Evolutionary conservation across 345 rosid genomes (phyloP), one percentile per base, ranked within the genome.

Genomic region (Euphorbia pulcherrima): DNA sequence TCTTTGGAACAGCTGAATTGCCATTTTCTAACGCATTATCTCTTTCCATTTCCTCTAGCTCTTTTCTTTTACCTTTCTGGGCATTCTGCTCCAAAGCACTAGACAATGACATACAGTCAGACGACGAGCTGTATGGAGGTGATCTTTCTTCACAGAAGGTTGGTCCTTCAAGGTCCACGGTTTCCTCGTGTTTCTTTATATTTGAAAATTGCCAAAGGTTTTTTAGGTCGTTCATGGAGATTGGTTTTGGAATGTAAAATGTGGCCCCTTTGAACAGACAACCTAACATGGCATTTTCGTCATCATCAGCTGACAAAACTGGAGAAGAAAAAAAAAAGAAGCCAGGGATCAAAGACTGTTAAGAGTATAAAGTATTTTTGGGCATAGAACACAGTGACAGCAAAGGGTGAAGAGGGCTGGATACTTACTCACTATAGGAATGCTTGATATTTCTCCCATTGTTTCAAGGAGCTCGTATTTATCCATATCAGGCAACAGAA

Each of bases 391-490:
- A 52, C 56, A 52, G 52, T 7, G 1, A 52, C 2, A 7, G 27
- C 24, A 12, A 26, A 27, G 24, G 18, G 30, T 26, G 72, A 59
- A 12, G 35, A 56, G 11, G 30, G 23, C 8, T 2, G n/a, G 47
- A 26, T 58, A 53, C 83, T 75, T 73, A 84, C 95, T 50, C 33
- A 86, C 65, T 72, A 86, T 67, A 0, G 92, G 83, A 58, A 83
- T 39, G 40, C 63, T 58, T 57, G 83, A 79, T 8, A 59, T 56
- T 54, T 51, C 20, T 61, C 67, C 67, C 13, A 85, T 3, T 50
- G 68, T 77, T 64, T 83, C 86, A 29, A 88, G 80, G 44, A 86
- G 76, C 71, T 83, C 76, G 27, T 77, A 82, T 71, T 77, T 78
- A 60, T 75, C 79, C 78, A 78, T 85, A 50, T 83, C 88, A 44